Conservation (phyloP, 2,329 filamentous ascomycete genomes). For the Hypoxylon sp. region DNA sequence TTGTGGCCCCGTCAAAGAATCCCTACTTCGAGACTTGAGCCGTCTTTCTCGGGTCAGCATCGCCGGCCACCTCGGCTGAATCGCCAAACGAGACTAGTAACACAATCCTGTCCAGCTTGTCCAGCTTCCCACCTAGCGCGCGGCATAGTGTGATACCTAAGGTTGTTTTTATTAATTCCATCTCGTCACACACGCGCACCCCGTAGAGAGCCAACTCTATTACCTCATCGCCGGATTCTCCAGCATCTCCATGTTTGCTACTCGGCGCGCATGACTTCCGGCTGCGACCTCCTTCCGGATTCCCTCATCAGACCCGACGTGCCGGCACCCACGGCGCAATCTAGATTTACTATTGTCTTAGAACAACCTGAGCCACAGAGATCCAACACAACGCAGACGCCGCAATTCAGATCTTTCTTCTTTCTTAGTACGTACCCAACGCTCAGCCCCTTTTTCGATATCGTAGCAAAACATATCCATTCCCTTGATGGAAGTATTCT, state of each 20-base stretch:
- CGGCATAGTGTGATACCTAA: conserved; percentile 25
- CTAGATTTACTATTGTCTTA: conserved; percentile 23
- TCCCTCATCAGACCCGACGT: conserved; percentile 33
- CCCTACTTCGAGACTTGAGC: conserved; percentile 8
- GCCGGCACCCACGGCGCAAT: conserved; percentile 18
- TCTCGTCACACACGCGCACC: conserved; percentile 2
- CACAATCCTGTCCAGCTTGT: conserved; percentile 8
- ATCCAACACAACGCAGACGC: conserved; percentile 34
- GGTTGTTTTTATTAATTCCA: conserved; percentile 23
- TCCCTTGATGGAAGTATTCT: conserved; percentile 10
- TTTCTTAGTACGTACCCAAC: conserved; percentile 17
- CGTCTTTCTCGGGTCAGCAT: conserved; percentile 24
- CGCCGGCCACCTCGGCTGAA: conserved; percentile 32
- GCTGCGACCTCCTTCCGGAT: conserved; percentile 31
- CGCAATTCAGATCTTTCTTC: conserved; percentile 31
- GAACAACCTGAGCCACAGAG: conserved; percentile 16
- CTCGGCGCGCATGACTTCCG: conserved; percentile 29
- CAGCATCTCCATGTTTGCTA: conserved; percentile 20
- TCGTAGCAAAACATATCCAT: conserved; percentile 20
- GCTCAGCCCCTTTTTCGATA: conserved; percentile 23
- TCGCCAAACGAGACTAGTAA: conserved; percentile 34
- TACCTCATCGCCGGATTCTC: conserved; percentile 30
- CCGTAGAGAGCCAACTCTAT: conserved; percentile 6
- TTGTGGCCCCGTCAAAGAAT: conserved; percentile 17
- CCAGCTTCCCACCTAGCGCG: conserved; percentile 22